A percentile compares a stretch with the other conserved stretches of the same genome.
phyloP scores from a whole-genome alignment of 2,329 filamentous ascomycete genomes.

The Colletotrichum lentis region DNA sequence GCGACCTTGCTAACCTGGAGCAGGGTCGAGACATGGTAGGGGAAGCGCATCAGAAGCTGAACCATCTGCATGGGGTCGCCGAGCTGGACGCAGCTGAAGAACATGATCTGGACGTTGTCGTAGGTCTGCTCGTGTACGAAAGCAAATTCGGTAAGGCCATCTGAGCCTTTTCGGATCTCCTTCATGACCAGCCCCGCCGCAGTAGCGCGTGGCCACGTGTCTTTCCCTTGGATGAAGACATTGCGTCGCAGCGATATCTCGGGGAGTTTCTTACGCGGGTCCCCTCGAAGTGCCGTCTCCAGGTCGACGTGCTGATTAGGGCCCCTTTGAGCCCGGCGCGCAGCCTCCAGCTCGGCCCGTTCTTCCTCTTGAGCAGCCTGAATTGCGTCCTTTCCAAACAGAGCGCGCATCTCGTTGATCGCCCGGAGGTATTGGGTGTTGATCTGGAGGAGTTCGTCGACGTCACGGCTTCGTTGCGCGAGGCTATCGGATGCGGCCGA shows the following conservation, averaged over 20 bases:
- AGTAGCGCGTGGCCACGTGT: constrained; percentile 83
- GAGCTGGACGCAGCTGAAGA: constrained; percentile 83
- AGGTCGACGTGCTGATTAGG: constrained; percentile 64
- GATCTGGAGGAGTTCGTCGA: constrained; percentile 56
- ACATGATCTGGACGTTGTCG: constrained; percentile 76
- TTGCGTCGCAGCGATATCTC: constrained; percentile 79
- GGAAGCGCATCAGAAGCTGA: constrained; percentile 64
- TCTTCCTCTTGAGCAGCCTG: constrained; percentile 62
- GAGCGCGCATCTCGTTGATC: constrained; percentile 83
- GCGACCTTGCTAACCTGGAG: constrained; percentile 92
- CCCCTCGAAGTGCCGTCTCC: constrained; percentile 62
- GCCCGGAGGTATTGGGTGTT: constrained; percentile 80
- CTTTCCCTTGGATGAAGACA: constrained; percentile 84
- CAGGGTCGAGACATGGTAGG: constrained; percentile 93
- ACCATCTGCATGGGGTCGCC: constrained; percentile 84
- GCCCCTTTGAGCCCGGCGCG: constrained; percentile 46
- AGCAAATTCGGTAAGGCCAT: constrained; percentile 74
- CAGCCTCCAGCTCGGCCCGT: constrained; percentile 52
- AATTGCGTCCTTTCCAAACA: constrained; percentile 67
- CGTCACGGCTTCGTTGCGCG: constrained; percentile 30
- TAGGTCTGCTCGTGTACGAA: constrained; percentile 81
- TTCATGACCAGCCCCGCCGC: constrained; percentile 88
- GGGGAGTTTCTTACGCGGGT: constrained; percentile 69
- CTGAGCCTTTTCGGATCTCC: constrained; percentile 51
- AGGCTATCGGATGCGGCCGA: constrained; percentile 34